Conservation (phyloP, 2,329 filamentous ascomycete species). For the Alternaria sp. region DNA sequence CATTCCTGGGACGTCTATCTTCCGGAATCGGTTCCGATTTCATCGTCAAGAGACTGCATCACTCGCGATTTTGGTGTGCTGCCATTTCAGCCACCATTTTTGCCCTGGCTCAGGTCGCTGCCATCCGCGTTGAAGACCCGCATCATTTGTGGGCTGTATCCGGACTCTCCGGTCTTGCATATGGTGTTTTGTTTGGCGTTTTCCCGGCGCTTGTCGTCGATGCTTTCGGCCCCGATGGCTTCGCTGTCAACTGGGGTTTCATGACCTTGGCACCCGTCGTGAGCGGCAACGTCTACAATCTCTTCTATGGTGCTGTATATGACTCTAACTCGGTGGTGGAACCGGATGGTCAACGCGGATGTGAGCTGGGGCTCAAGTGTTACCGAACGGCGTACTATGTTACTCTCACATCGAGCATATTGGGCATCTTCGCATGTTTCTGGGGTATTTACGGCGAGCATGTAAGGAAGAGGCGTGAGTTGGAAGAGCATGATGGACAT, state of each 20-base stretch:
- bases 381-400: conserved; percentile 83
- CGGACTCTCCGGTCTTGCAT: conserved; percentile 83
- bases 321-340: conserved; percentile 78
- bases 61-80: conserved; percentile 91
- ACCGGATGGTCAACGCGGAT: conserved; percentile 74
- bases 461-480: conserved; percentile 38
- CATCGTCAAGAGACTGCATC: conserved; percentile 79
- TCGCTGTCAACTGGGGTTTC: conserved; percentile 95
- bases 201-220: conserved; percentile 88
- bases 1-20: conserved; percentile 80
- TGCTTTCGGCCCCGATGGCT: conserved; percentile 85
- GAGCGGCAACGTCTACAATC: conserved; percentile 89
- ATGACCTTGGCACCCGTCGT: conserved; percentile 91
- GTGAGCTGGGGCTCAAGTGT: conserved; percentile 79
- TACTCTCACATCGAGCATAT: conserved; percentile 74
- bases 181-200: conserved; percentile 93
- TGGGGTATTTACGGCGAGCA: conserved; percentile 72
- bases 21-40: conserved; percentile 84
- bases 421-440: conserved; percentile 74
- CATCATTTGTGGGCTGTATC: conserved; percentile 80
- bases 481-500: conserved; percentile 43
- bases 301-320: conserved; percentile 85
- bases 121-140: conserved; percentile 78
- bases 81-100: conserved; percentile 81
- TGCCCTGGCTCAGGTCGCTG: conserved; percentile 78